Percentiles rank a stretch among this genome's conserved stretches.
Conservation (phyloP, 2,329 filamentous ascomycete genomes). For the Aspergillus sp. region DNA sequence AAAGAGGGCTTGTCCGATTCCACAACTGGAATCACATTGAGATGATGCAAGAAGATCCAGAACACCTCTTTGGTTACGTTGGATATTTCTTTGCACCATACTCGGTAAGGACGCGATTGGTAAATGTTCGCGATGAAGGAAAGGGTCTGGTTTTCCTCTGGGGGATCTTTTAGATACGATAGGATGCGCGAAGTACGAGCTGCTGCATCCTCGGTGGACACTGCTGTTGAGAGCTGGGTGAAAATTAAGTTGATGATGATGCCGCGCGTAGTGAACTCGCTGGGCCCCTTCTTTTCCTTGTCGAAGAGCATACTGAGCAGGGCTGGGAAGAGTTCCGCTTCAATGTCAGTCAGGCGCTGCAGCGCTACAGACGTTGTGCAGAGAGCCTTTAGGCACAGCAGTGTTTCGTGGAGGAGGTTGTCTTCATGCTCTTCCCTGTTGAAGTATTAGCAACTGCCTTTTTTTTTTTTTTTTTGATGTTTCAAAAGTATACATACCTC, state of each 20-base stretch:
- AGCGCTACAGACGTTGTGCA: conserved; percentile 88
- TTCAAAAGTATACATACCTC: conserved; percentile 61
- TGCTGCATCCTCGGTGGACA: conserved; percentile 60
- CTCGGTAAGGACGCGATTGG: conserved; percentile 79
- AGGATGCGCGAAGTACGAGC: conserved; percentile 71
- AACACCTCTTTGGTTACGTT: conserved; percentile 98
- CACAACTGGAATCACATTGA: conserved; percentile 72
- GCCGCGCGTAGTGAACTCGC: conserved; percentile 89
- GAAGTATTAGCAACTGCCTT: conserved; percentile 24
- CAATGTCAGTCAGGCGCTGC: conserved; percentile 76
- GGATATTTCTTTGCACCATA: conserved; percentile 90
- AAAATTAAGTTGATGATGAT: conserved; percentile 89
- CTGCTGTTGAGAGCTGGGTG: conserved; percentile 74
- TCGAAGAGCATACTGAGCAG: conserved; percentile 89
- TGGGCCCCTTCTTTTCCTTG: conserved; percentile 96
- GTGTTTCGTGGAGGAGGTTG: conserved; percentile 82
- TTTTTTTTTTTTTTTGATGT: too few species aligned
- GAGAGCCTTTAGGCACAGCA: conserved; percentile 90
- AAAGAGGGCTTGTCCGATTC: conserved; percentile 33
- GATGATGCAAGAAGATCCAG: conserved; percentile 96
- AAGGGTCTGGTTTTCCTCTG: conserved; percentile 73
- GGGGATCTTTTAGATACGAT: conserved; percentile 75
- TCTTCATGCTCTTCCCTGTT: conserved; percentile 91
- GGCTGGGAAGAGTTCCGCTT: conserved; percentile 78
- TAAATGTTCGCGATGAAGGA: conserved; percentile 90